Base-by-base conservation (phyloP, 345 rosid species). In the Clarkia xantiana region DNA sequence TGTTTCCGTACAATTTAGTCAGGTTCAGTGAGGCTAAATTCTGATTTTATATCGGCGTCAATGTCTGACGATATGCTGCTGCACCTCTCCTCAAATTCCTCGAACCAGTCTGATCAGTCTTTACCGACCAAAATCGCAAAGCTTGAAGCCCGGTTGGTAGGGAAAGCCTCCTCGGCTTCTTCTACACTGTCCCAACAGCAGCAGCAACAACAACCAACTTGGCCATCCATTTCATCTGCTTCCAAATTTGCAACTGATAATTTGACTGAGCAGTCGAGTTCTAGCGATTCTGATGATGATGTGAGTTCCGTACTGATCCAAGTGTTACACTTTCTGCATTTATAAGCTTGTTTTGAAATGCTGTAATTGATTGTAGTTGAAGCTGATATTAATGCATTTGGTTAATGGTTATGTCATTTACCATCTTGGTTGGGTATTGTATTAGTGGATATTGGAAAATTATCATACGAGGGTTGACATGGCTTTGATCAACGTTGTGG, bases 91-190 rank as follows among this genome's bases (percentile, higher is more conserved):
- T 93, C 99, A 0, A 93, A 84, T 71, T 84, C 99, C 9, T 93
- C 99, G 0, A 93, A 93, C 67, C 96, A 78, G 62, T 93, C 99
- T 14, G 99, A 93, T 77, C 82, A 80, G 52, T 87, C 96, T 50
- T 44, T 90, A 18, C 97, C 95, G 58, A 78, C 82, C 44, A 93
- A 93, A 70, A 78, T 93, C 57, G 99, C 99, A 14, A 93, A 93
- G 76, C 99, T 93, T 36, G 99, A 93, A 72, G 99, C 99, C 47
- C 99, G 99, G 42, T 55, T 93, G 75, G 85, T 79, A n/a, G 95
- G 99, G 14, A 93, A 82, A 67, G 65, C 79, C 39, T 42, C 95
- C 29, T 63, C 82, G 0, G 60, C 67, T 42, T 43, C 56, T 53
- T 51, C 52, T 53, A 18, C 66, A 11, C 42, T 61, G 55, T 20